These are phyloP conservation scores for Fomitopsis serialis DNA, from an alignment of 768 basidiomycete species.

Conservation along the genomic window DNA sequence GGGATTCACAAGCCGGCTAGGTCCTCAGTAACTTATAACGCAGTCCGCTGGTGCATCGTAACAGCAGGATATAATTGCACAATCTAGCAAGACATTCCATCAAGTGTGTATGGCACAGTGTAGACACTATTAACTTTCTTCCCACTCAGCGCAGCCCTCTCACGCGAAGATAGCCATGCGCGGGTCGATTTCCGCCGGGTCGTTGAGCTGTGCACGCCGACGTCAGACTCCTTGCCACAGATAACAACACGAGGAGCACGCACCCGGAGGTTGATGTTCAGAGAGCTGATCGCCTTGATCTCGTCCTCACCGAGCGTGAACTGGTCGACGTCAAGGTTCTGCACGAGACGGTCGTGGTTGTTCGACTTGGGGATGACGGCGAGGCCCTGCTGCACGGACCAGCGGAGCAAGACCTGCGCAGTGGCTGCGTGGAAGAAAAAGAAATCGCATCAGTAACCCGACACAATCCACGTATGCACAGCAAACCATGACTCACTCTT, in stretches of 20 bases:
- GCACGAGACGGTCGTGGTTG: conserved; percentile 30
- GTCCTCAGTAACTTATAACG: no score
- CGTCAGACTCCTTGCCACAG: conserved; percentile 2
- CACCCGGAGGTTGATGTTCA: conserved; percentile 65
- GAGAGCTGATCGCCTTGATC: conserved; percentile 45
- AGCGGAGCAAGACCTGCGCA: conserved; percentile 44
- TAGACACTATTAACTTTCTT: neutral
- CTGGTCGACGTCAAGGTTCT: conserved; percentile 41
- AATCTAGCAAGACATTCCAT: no score
- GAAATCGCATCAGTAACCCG: neutral
- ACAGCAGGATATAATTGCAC: no score
- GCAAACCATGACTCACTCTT: conserved; percentile 40
- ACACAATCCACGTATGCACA: neutral
- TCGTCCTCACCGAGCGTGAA: conserved; percentile 55
- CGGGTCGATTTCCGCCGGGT: conserved; percentile 64
- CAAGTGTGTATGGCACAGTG: neutral
- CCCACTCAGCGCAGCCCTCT: conserved; percentile 10
- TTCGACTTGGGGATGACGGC: conserved; percentile 48
- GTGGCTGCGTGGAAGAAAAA: conserved; percentile 18
- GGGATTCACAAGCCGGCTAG: no score
- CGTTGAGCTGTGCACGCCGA: conserved; percentile 46
- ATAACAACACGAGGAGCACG: conserved; percentile 18
- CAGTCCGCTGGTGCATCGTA: no score
- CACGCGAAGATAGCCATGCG: conserved; percentile 68
- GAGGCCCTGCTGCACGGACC: conserved; percentile 43